These are phyloP conservation scores for Vaccinium vitisidaea DNA, from an alignment of 148 eudicot genomes.

Conservation along the genomic window DNA sequence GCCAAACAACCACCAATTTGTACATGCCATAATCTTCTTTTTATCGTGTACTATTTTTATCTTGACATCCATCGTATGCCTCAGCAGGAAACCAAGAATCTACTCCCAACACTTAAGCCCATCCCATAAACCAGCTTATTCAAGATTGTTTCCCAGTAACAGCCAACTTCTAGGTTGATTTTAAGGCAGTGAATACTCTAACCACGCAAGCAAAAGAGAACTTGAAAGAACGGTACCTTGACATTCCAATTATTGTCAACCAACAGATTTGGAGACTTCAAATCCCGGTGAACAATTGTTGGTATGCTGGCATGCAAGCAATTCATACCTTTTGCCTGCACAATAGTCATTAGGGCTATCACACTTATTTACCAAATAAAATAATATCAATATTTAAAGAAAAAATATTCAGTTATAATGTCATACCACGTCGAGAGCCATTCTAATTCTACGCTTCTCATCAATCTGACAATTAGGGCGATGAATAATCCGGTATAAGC, in stretches of 20 bases:
- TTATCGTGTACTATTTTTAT: background rate
- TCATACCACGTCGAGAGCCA: slow-evolving; percentile 99
- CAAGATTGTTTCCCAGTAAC: background rate
- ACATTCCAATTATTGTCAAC: slow-evolving; percentile 98
- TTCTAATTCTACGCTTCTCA: slow-evolving; percentile 86
- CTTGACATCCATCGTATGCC: background rate
- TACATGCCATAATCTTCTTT: background rate
- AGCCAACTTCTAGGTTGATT: slow-evolving; percentile 15
- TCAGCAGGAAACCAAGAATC: slow-evolving; percentile 6
- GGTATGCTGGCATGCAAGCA: slow-evolving; percentile 96
- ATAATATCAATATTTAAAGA: background rate
- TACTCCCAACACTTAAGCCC: background rate
- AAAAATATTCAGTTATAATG: background rate
- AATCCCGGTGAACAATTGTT: slow-evolving; percentile 98
- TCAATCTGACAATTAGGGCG: slow-evolving; percentile 95
- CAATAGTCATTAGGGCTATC: slow-evolving; percentile 4
- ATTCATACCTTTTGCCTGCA: slow-evolving; percentile 98
- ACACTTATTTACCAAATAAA: slow-evolving; percentile 12
- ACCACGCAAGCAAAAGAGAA: slow-evolving; percentile 14
- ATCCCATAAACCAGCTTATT: background rate
- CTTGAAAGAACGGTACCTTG: slow-evolving; percentile 51
- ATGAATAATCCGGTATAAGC: slow-evolving; percentile 94
- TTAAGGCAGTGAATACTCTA: background rate
- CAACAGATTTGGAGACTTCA: slow-evolving; percentile 94
- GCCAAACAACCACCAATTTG: slow-evolving; percentile 6